Conservation (phyloP, 148 eudicot genomes). For the Vaccinium darrowii region DNA sequence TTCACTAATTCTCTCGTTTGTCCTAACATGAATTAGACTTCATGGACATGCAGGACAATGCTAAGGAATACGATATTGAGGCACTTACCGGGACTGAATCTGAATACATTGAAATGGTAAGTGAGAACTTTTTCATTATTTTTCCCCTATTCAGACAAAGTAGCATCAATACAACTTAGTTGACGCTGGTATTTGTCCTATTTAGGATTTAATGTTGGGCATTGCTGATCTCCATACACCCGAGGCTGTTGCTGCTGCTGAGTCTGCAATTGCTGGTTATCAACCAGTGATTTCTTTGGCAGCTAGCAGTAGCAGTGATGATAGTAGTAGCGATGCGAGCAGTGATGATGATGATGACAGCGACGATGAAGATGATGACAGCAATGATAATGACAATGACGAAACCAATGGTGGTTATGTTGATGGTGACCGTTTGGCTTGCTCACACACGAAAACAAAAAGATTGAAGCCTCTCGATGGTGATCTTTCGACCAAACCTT, state of each 20-base stretch:
- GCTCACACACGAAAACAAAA: background rate
- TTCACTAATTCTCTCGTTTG: background rate
- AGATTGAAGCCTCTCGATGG: background rate
- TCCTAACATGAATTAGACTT: background rate
- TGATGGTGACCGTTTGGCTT: slow-evolving; percentile 14
- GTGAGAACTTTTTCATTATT: background rate
- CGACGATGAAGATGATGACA: slow-evolving; percentile 15
- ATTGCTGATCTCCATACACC: slow-evolving; percentile 90
- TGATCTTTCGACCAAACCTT: slow-evolving; percentile 21
- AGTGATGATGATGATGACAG: background rate
- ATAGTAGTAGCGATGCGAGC: slow-evolving; percentile 5
- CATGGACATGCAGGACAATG: slow-evolving; percentile 50
- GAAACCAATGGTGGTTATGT: slow-evolving; percentile 12
- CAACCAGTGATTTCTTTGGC: slow-evolving; percentile 41
- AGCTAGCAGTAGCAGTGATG: slow-evolving; percentile 25
- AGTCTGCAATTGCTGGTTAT: slow-evolving; percentile 66
- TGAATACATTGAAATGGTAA: slow-evolving; percentile 87
- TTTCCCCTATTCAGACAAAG: background rate
- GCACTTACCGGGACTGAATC: slow-evolving; percentile 69
- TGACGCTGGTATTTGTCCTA: background rate
- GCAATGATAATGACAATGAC: background rate
- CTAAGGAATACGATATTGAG: slow-evolving; percentile 68
- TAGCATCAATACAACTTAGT: background rate
- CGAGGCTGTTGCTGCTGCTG: slow-evolving; percentile 85
- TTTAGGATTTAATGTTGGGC: slow-evolving; percentile 89